Evolutionary conservation across 805 yeast species (phyloP).

Genomic region (Komagataella ulmi): DNA sequence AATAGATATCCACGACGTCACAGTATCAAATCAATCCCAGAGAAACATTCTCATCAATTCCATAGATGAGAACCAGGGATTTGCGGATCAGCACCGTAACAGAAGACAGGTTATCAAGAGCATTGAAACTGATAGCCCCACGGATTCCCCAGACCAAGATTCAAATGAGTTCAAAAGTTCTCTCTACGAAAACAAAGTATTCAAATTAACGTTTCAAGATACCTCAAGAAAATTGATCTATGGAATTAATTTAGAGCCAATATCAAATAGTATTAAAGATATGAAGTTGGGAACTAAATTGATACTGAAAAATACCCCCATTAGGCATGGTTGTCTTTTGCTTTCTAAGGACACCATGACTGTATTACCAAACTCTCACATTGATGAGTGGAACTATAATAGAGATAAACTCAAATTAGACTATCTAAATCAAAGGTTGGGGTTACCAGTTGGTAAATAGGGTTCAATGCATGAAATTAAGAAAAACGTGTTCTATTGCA

Average conservation of each 20-base stretch:
- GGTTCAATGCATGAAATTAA: neutral
- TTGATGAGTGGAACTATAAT: conserved; percentile 12
- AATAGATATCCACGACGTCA: neutral
- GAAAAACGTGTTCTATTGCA: conserved; percentile 9
- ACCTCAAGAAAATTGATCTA: conserved; percentile 32
- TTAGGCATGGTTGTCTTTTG: conserved; percentile 32
- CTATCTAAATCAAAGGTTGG: conserved; percentile 18
- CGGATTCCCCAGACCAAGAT: neutral
- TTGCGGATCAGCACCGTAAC: neutral
- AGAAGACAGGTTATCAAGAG: neutral
- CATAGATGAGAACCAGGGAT: neutral
- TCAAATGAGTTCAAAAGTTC: neutral
- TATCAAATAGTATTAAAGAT: conserved; percentile 23
- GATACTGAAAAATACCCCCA: conserved; percentile 29
- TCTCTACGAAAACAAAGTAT: neutral
- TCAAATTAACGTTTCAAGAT: conserved; percentile 48
- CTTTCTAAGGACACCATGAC: conserved; percentile 14
- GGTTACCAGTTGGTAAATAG: conserved; percentile 6
- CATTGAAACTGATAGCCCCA: neutral
- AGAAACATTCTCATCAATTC: neutral
- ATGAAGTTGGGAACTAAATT: conserved; percentile 45
- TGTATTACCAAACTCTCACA: conserved; percentile 16
- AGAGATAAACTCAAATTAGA: neutral
- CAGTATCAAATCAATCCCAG: neutral
- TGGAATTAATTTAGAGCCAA: conserved; percentile 43